A percentile compares a stretch with the other conserved stretches of the same genome.
Evolutionary conservation across 1,284 basidiomycete species (phyloP).

Genomic region (Porogramme epimiltina): DNA sequence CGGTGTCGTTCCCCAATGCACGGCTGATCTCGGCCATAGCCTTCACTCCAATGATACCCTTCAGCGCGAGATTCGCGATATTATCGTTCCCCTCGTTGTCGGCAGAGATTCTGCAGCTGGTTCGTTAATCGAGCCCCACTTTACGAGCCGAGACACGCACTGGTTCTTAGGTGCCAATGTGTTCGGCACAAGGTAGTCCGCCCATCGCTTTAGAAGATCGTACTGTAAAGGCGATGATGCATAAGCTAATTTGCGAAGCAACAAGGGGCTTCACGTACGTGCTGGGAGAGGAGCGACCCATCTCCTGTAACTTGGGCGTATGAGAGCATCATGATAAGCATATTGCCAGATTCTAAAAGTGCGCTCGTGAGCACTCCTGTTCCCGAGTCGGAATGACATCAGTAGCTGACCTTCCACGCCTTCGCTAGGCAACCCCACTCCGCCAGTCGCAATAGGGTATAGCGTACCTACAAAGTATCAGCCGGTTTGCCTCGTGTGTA

Average conservation of each 20-base stretch:
- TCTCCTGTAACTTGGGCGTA: constrained; percentile 65
- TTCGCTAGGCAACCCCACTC: constrained; percentile 1
- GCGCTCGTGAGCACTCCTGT: neutral
- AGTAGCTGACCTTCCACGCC: constrained; percentile 11
- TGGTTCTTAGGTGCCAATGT: constrained; percentile 36
- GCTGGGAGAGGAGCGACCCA: constrained; percentile 47
- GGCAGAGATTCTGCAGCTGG: constrained; percentile 54
- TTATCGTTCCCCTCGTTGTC: constrained; percentile 49
- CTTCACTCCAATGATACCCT: constrained; percentile 68
- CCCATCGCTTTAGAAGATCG: constrained; percentile 65
- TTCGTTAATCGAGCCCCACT: neutral
- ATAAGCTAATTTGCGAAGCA: neutral
- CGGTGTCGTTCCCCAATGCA: constrained; percentile 47
- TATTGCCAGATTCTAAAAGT: constrained; percentile 61
- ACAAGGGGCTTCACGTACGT: constrained; percentile 38
- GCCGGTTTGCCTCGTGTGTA: neutral
- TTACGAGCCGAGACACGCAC: constrained; percentile 41
- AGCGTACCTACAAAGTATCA: neutral
- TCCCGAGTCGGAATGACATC: neutral
- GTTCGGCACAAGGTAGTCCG: constrained; percentile 55
- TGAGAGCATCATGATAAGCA: constrained; percentile 72
- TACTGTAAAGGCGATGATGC: constrained; percentile 37
- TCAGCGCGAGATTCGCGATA: constrained; percentile 77
- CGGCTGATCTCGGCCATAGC: constrained; percentile 62
- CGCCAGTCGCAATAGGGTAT: constrained; percentile 6